These are phyloP conservation scores for Lagerstroemia speciosa DNA, from an alignment of 345 rosid genomes.

Conservation along the genomic window DNA sequence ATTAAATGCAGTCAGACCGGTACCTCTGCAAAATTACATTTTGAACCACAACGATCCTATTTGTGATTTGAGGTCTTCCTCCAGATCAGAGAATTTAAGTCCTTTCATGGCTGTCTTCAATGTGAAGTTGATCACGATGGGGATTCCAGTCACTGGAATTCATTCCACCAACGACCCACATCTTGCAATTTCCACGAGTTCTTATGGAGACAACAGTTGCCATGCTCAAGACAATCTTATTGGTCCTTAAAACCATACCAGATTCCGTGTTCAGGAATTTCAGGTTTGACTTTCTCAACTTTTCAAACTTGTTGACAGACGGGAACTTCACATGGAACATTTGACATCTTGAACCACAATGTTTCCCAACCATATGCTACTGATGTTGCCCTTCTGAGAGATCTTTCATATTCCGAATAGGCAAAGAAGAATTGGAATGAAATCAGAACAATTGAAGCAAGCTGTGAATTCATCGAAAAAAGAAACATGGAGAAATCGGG, in stretches of 20 bases:
- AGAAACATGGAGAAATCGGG: not conserved
- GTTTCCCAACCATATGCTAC: not conserved
- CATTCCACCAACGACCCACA: not conserved
- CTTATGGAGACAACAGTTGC: not conserved
- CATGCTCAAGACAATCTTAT: not conserved
- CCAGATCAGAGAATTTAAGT: not conserved
- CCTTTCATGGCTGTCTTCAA: not conserved
- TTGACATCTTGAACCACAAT: not conserved
- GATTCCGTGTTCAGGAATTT: not conserved
- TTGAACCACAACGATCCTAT: not conserved
- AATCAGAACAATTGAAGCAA: not conserved
- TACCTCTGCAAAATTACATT: not conserved
- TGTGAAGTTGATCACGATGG: conserved; percentile 1
- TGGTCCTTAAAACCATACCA: not conserved
- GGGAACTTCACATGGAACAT: not conserved
- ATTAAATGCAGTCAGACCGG: not conserved
- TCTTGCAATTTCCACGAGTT: not conserved
- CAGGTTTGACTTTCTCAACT: not conserved
- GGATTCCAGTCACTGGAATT: not conserved
- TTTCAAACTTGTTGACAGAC: not conserved
- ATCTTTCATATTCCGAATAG: not conserved
- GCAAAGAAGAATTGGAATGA: not conserved
- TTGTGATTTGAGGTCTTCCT: not conserved
- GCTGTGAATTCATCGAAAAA: not conserved
- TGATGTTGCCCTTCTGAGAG: not conserved